Evolutionary conservation across 768 basidiomycete genomes (phyloP).

Genomic region (Rhizopogon vinicolor): DNA sequence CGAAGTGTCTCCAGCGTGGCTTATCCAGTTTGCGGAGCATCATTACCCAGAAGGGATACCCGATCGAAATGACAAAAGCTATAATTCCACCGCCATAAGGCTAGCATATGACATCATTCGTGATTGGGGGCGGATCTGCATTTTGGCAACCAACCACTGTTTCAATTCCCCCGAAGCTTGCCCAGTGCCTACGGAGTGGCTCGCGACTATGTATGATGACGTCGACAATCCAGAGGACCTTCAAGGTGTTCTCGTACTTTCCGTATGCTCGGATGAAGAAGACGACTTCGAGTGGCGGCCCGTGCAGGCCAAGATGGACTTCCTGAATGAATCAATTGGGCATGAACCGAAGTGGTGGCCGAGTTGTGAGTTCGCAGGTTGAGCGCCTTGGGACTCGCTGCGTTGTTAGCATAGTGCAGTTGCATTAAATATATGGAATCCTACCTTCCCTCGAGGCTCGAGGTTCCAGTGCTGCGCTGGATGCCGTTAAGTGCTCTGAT

Average conservation of each 20-base stretch:
- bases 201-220: not conserved
- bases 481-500: too few relatives aligned
- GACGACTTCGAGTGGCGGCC: not conserved
- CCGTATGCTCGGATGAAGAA: not conserved
- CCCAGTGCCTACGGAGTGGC: not conserved
- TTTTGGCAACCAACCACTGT: not conserved
- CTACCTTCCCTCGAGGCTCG: too few relatives aligned
- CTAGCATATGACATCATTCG: not conserved
- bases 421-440: too few relatives aligned
- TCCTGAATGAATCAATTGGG: not conserved
- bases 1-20: too few relatives aligned
- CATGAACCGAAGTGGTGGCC: not conserved
- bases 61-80: not conserved
- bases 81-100: not conserved
- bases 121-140: not conserved
- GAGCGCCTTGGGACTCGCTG: not conserved
- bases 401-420: too few relatives aligned
- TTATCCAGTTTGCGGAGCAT: not conserved
- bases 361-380: not conserved
- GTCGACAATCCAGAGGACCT: not conserved
- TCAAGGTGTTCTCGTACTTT: not conserved
- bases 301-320: not conserved
- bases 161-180: not conserved
- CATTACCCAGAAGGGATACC: not conserved
- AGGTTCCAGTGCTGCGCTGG: too few relatives aligned